phyloP scores from a whole-genome alignment of 2,329 filamentous ascomycete species.

The Fonsecaea nubica region DNA sequence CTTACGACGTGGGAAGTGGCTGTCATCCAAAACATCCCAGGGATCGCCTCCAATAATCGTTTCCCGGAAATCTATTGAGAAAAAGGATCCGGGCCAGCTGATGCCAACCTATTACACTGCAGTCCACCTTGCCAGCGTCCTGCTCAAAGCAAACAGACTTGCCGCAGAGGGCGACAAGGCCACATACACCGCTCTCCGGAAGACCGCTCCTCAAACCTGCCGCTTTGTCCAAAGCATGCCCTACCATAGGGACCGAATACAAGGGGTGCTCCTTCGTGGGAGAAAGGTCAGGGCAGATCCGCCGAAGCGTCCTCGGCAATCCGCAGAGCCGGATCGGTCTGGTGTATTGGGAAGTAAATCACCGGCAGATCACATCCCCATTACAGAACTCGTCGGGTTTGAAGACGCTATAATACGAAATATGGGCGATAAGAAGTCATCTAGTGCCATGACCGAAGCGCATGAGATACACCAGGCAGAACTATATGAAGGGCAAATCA shows the following conservation, averaged over 20 bases:
- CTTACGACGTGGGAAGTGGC: constrained; percentile 45
- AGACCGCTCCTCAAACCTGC: constrained; percentile 47
- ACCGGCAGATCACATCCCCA: constrained; percentile 32
- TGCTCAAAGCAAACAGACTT: constrained; percentile 47
- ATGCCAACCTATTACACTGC: constrained; percentile 54
- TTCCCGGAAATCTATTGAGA: constrained; percentile 38
- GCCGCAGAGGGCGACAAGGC: constrained; percentile 46
- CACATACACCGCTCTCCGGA: constrained; percentile 42
- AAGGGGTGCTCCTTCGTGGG: constrained; percentile 49
- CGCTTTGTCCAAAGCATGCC: constrained; percentile 49
- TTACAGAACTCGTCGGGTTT: constrained; percentile 10
- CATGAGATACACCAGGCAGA: constrained; percentile 18
- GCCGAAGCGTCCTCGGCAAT: constrained; percentile 26
- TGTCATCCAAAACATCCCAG: constrained; percentile 42
- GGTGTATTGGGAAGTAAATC: constrained; percentile 34
- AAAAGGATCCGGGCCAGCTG: constrained; percentile 47
- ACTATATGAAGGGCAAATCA: constrained; percentile 21
- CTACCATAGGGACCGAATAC: constrained; percentile 49
- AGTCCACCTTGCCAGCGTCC: constrained; percentile 51
- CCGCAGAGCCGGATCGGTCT: constrained; percentile 18
- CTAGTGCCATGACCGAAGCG: background rate
- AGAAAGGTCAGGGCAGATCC: constrained; percentile 41
- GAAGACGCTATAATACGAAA: constrained; percentile 1
- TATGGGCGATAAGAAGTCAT: background rate
- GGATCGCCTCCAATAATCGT: constrained; percentile 44